Evolutionary conservation across 768 basidiomycete species (phyloP), one percentile per base, ranked within the genome.

Genomic region (Wakefieldia striispora): DNA sequence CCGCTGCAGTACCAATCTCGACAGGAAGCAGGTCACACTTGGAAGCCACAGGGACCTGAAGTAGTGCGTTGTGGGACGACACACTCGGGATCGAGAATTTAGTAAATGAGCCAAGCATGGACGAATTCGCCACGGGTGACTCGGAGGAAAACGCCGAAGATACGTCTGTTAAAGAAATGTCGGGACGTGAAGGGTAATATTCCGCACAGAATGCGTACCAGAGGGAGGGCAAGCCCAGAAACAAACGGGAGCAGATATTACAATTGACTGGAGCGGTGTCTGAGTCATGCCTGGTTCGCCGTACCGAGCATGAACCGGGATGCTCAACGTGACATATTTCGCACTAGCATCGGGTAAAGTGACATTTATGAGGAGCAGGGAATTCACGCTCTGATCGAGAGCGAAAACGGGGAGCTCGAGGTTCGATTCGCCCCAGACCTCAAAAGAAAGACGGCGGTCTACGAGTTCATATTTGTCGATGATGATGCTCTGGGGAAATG

Each of bases 261-360:
- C 24, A 29, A 73, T 58, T 1, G 49, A 49, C 19, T 60, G 56
- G 43, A 55, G 45, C 10, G 56, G 53, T 17, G 40, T n/a, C 33
- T 40, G 40, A 19, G 40, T 51, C 11, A 45, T 34, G 13, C 45
- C 38, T 34, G 70, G 72, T 38, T 53, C 47, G 21, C 70, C 70
- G 51, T 79, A 79, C 13, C 77, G 72, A 16, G 68, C 69, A 54
- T 79, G 77, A 36, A 79, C 45, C 8, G 77, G 78, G 6, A 79
- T 50, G 20, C 72, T 64, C 20, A 75, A 45, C 0, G 50, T 37
- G 17, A 59, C 39, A 20, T 43, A 51, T 29, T 55, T 43, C 17
- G 19, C 17, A 34, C 13, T 54, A 37, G 49, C 38, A 49, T 33
- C 27, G 36, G 47, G 13, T 3, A 44, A 40, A 6, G 65, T 59